Percentiles rank a stretch among this genome's conserved stretches.
phyloP scores from a whole-genome alignment of 169 alveolate species.

The Plasmodium relictum region DNA sequence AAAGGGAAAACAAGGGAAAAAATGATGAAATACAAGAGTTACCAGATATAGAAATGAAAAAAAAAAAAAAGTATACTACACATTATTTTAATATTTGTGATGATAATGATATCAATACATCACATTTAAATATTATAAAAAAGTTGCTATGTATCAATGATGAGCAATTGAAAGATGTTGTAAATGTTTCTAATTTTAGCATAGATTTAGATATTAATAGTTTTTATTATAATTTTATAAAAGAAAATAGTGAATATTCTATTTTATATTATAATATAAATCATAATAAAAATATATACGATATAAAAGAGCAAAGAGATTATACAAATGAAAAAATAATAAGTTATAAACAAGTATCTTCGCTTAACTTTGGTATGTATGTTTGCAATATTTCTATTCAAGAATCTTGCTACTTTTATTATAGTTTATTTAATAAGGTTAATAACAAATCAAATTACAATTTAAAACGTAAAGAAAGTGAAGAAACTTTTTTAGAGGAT shows the following conservation, averaged over 20 bases:
- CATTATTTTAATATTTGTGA: background rate
- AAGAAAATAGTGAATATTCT: background rate
- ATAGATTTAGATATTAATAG: slow-evolving; percentile 51
- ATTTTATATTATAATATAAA: slow-evolving; percentile 17
- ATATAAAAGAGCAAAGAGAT: slow-evolving; percentile 21
- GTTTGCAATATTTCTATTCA: background rate
- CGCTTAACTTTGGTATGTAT: background rate
- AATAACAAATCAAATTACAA: too few relatives aligned
- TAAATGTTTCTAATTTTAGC: slow-evolving; percentile 31
- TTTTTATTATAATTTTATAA: slow-evolving; percentile 12
- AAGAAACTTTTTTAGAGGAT: too few relatives aligned
- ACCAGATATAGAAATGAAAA: background rate
- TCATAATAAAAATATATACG: slow-evolving; percentile 45
- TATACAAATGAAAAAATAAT: slow-evolving; percentile 20
- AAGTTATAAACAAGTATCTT: background rate
- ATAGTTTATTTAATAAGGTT: background rate
- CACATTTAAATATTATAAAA: slow-evolving; percentile 29
- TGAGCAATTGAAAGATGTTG: slow-evolving; percentile 36
- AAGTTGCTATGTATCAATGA: slow-evolving; percentile 22
- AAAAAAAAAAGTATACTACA: background rate
- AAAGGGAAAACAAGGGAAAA: background rate
- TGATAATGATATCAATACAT: background rate
- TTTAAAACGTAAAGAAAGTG: too few relatives aligned
- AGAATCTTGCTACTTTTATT: background rate
- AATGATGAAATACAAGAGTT: background rate